Evolutionary conservation across 176 grass and related monocot species (phyloP), one percentile per base, ranked within the genome.

Genomic region (Oryza glumipatula): DNA sequence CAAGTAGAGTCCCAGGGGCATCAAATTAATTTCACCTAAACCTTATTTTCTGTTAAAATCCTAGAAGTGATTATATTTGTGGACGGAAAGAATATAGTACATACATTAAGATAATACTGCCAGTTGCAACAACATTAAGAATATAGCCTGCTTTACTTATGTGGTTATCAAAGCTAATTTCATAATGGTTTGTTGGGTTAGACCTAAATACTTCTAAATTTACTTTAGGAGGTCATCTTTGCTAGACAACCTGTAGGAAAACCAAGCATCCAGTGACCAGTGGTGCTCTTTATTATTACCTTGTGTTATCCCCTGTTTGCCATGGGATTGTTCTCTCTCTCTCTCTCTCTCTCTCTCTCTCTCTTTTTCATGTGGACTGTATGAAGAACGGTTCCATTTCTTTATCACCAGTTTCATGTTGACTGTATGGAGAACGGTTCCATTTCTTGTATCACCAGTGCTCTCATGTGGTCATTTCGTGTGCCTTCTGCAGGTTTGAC

Each of bases 401-500:
- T 52, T 74, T 66, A 21, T 13, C 6, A 7, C 33, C 26, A 33
- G 9, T 22, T 14, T 11, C 30, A 9, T 54, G 28, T 9, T 13
- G 49, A 3, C 19, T 12, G 45, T 17, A 7, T 7, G 26, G 7
- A 68, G 7, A 54, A 67, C 10, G 26, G 15, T n/a, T 21, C 14
- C 7, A 9, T 13, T 76, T 56, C 16, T 52, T 75, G 12, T 66
- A 21, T 13, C 6, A 7, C 33, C 26, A 33, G 9, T 23, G 17
- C 67, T 80, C 35, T 79, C 21, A 84, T 84, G 41, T 54, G 2
- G 41, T 56, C 21, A 84, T 84, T 22, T 54, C 2, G 51, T 56
- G 19, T 79, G 30, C 19, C 15, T 47, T 70, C 0, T 65, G 32
- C 88, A 89, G 88, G 77, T 11, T 43, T 66, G 24, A 14, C 14